phyloP scores from a whole-genome alignment of 2,329 filamentous ascomycete genomes.

The Leptographium radiaticola region DNA sequence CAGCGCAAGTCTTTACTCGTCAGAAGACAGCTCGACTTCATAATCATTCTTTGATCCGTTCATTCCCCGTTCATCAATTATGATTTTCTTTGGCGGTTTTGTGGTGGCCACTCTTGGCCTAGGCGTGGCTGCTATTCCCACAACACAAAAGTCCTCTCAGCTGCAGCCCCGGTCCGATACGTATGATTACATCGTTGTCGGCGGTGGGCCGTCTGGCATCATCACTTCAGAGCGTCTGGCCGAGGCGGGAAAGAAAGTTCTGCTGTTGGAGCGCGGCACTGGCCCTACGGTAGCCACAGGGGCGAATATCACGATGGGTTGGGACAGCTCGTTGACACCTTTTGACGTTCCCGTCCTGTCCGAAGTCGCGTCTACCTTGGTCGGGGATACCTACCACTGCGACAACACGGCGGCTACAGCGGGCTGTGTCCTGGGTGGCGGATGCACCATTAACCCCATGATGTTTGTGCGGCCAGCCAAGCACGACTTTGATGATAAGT shows the following conservation, averaged over 20 bases:
- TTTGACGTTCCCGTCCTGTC: slow-evolving; percentile 61
- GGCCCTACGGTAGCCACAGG: slow-evolving; percentile 22
- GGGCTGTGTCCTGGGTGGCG: slow-evolving; percentile 57
- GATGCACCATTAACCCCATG: slow-evolving; percentile 46
- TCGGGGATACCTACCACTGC: slow-evolving; percentile 51
- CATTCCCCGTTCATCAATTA: background rate
- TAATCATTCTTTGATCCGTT: background rate
- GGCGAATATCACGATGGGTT: slow-evolving; percentile 17
- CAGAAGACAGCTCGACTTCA: background rate
- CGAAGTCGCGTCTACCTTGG: slow-evolving; percentile 35
- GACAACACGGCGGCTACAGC: slow-evolving; percentile 45
- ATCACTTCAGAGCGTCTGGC: slow-evolving; percentile 49
- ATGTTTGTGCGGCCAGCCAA: slow-evolving; percentile 54
- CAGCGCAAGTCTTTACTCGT: too few species aligned
- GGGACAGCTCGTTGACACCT: slow-evolving; percentile 53
- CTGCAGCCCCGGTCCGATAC: background rate
- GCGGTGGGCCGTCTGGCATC: slow-evolving; percentile 49
- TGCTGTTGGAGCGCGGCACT: slow-evolving; percentile 49
- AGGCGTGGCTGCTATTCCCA: background rate
- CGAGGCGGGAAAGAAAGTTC: slow-evolving; percentile 49
- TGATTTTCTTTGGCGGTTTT: background rate
- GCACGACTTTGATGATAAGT: slow-evolving; percentile 62
- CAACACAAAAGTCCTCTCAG: slow-evolving; percentile 13
- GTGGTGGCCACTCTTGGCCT: background rate
- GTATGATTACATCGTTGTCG: slow-evolving; percentile 53